These are phyloP conservation scores for Plasmodium inui DNA, from an alignment of 169 alveolate species.

Conservation along the genomic window DNA sequence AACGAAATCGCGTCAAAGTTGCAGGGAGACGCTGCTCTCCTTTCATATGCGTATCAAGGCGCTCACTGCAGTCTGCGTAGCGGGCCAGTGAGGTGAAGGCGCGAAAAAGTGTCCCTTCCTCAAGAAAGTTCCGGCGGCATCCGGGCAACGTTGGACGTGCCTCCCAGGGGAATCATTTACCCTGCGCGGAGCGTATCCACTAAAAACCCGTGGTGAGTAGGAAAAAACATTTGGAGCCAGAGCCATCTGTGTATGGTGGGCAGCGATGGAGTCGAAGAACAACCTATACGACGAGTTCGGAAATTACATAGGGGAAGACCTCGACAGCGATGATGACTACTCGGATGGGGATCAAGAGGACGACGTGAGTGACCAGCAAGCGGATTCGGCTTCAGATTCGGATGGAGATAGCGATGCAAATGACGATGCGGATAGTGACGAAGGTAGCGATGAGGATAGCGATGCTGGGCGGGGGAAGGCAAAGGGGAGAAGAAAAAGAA, in stretches of 20 bases:
- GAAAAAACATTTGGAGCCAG: too few species aligned
- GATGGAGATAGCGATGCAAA: constrained; percentile 77
- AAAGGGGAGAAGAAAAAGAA: constrained; percentile 10
- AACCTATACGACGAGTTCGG: constrained; percentile 99
- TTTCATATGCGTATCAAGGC: background rate
- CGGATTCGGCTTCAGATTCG: constrained; percentile 80
- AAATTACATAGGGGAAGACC: constrained; percentile 96
- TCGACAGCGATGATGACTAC: constrained; percentile 85
- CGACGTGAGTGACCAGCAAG: constrained; percentile 81
- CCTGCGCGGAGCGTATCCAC: background rate
- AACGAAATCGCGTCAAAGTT: background rate
- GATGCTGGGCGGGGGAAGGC: constrained; percentile 74
- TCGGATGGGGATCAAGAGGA: constrained; percentile 68
- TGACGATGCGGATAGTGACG: constrained; percentile 2
- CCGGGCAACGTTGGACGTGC: background rate
- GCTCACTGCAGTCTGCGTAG: too few species aligned
- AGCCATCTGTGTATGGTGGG: background rate
- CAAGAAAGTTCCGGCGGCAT: background rate
- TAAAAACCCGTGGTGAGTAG: background rate
- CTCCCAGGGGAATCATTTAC: background rate
- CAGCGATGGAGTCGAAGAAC: constrained; percentile 27
- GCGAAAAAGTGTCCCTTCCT: background rate
- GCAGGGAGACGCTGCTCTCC: background rate
- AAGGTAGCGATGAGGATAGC: background rate
- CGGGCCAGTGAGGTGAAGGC: background rate